Evolutionary conservation across 2,329 filamentous ascomycete genomes (phyloP).

Genomic region (Neospermospora avenae): DNA sequence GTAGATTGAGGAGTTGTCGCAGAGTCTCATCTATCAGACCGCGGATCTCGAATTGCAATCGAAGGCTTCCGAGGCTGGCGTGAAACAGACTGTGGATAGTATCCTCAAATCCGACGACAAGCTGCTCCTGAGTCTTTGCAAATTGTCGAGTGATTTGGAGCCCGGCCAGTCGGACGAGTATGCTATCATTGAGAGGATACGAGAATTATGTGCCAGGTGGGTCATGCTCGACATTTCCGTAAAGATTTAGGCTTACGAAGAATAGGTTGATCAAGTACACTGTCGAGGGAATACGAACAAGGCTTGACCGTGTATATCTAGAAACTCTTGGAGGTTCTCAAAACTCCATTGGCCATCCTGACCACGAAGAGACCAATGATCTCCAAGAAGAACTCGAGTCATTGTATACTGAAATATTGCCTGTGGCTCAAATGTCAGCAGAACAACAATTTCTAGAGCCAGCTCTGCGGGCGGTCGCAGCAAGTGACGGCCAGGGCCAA

Average conservation of each 20-base stretch:
- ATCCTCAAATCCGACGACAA: conserved; percentile 61
- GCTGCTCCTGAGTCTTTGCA: conserved; percentile 61
- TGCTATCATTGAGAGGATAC: conserved; percentile 52
- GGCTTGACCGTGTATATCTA: conserved; percentile 54
- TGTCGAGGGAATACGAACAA: conserved; percentile 52
- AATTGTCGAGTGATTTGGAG: conserved; percentile 60
- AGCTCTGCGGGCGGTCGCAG: conserved; percentile 46
- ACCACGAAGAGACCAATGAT: conserved; percentile 42
- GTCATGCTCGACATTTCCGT: neutral
- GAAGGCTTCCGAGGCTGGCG: conserved; percentile 41
- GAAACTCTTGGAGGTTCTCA: conserved; percentile 41
- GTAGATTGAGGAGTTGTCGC: conserved; percentile 48
- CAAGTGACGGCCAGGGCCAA: conserved; percentile 44
- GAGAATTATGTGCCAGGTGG: conserved; percentile 54
- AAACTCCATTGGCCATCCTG: conserved; percentile 8
- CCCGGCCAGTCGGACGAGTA: conserved; percentile 50
- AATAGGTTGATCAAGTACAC: conserved; percentile 54
- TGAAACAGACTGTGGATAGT: conserved; percentile 48
- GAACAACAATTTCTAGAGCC: conserved; percentile 66
- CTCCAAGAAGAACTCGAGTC: conserved; percentile 66
- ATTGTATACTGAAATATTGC: conserved; percentile 65
- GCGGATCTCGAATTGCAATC: conserved; percentile 51
- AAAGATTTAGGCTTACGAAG: neutral
- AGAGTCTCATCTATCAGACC: conserved; percentile 44
- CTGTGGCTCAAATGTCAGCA: conserved; percentile 67